Evolutionary conservation across 2,329 filamentous ascomycete genomes (phyloP).

Genomic region (Venturia effusa): DNA sequence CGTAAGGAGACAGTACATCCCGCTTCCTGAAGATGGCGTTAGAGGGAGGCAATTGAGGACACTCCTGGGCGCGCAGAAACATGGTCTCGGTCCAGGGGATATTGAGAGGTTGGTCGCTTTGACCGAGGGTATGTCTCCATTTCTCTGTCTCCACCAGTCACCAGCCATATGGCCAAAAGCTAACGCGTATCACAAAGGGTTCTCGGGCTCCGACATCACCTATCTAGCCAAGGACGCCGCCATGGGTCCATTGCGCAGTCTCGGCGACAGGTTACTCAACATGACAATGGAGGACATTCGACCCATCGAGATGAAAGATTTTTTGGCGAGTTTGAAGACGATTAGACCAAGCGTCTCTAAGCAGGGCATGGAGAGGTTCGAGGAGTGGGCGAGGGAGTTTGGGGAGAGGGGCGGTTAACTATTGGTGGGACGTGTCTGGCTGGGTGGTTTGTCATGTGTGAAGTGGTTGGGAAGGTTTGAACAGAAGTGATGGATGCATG

Average conservation of each 20-base stretch:
- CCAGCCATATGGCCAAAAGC: background rate
- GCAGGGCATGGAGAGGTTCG: conserved; percentile 75
- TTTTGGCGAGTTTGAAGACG: conserved; percentile 68
- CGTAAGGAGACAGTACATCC: conserved; percentile 90
- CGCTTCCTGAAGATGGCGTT: conserved; percentile 75
- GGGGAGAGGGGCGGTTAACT: conserved; percentile 72
- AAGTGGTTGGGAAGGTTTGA: too few relatives aligned
- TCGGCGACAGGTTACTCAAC: conserved; percentile 79
- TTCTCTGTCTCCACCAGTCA: background rate
- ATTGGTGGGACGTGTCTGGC: too few relatives aligned
- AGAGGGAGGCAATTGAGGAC: conserved; percentile 68
- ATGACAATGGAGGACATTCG: conserved; percentile 94
- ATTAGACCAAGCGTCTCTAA: conserved; percentile 87
- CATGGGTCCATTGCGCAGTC: conserved; percentile 84
- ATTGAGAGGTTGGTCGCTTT: conserved; percentile 63
- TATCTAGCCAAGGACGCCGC: conserved; percentile 94
- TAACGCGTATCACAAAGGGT: conserved; percentile 48
- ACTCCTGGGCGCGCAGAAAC: conserved; percentile 78
- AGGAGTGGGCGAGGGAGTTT: conserved; percentile 89
- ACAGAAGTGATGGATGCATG: too few relatives aligned
- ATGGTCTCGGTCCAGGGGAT: conserved; percentile 61
- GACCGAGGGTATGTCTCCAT: conserved; percentile 60
- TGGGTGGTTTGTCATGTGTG: too few relatives aligned
- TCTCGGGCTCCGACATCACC: conserved; percentile 94
- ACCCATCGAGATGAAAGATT: conserved; percentile 73